Evolutionary conservation across 2,329 filamentous ascomycete species (phyloP).

Genomic region (Penicillium sp.): DNA sequence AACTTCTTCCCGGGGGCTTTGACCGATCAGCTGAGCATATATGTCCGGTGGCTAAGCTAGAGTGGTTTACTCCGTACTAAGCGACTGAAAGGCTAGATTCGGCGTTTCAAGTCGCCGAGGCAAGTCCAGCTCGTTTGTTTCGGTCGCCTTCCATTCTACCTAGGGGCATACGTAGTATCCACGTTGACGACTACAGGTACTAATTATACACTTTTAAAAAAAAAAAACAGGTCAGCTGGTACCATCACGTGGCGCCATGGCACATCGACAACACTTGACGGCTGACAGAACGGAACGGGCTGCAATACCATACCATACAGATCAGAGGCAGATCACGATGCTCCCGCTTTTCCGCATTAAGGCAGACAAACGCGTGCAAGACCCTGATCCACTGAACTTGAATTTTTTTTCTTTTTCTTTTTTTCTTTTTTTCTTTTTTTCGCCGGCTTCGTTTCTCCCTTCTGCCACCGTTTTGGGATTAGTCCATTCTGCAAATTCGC

Average conservation of each 20-base stretch:
- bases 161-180: background rate
- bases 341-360: conserved; percentile 20
- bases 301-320: conserved; percentile 1
- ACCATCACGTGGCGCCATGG: conserved; percentile 32
- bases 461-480: conserved; percentile 13
- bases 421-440: background rate
- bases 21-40: conserved; percentile 13
- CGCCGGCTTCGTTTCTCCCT: conserved; percentile 12
- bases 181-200: background rate
- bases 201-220: background rate
- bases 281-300: background rate
- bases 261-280: background rate
- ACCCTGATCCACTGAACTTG: conserved; percentile 19
- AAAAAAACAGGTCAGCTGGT: conserved; percentile 15
- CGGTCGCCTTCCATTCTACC: background rate
- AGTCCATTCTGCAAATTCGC: conserved; percentile 3
- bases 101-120: background rate
- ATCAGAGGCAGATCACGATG: conserved; percentile 16
- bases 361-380: conserved; percentile 20
- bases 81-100: background rate
- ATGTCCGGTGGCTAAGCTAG: background rate
- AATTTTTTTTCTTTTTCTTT: conserved; percentile 10
- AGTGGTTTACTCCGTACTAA: background rate
- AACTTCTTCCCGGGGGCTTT: conserved; percentile 2
- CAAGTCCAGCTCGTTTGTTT: background rate